A percentile compares a stretch with the other conserved stretches of the same genome.
Evolutionary conservation across 495 filamentous ascomycete genomes (phyloP).

Genomic region (Amniculicola lignicola): DNA sequence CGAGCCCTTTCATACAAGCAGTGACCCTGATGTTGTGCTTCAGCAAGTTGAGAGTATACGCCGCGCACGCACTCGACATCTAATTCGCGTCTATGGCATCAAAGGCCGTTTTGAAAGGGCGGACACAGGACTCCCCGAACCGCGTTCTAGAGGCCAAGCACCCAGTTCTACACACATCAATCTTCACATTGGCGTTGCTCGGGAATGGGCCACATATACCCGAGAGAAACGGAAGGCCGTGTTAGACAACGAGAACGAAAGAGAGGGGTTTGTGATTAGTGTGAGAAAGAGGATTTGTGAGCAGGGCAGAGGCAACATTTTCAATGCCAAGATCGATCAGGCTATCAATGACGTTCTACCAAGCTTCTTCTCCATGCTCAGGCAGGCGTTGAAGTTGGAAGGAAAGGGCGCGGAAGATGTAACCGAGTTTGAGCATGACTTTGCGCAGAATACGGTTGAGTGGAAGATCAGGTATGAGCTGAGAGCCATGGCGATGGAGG

Average conservation of each 20-base stretch:
- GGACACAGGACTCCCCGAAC: conserved; percentile 33
- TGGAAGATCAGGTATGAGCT: conserved; percentile 20
- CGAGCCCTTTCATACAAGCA: conserved; percentile 13
- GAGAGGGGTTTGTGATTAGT: conserved; percentile 7
- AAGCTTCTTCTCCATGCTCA: conserved; percentile 19
- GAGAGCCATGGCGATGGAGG: background rate
- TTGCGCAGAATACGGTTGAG: conserved; percentile 17
- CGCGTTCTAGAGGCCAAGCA: conserved; percentile 7
- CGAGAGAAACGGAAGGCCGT: conserved; percentile 3
- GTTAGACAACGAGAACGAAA: background rate
- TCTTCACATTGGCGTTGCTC: conserved; percentile 30
- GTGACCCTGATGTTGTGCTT: background rate
- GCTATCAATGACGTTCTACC: conserved; percentile 12
- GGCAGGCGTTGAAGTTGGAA: conserved; percentile 14
- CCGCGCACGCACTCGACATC: conserved; percentile 27
- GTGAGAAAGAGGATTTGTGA: conserved; percentile 15
- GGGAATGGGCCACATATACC: conserved; percentile 15
- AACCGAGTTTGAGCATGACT: conserved; percentile 18
- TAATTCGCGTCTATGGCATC: conserved; percentile 28
- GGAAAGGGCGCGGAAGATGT: conserved; percentile 12
- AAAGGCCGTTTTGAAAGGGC: conserved; percentile 13
- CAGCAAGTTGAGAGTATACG: conserved; percentile 12
- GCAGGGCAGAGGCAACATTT: conserved; percentile 17
- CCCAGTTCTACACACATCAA: conserved; percentile 29
- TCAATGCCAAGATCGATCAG: background rate